Evolutionary conservation across 2,329 filamentous ascomycete species (phyloP).

Genomic region (Botrytis sinoallii): DNA sequence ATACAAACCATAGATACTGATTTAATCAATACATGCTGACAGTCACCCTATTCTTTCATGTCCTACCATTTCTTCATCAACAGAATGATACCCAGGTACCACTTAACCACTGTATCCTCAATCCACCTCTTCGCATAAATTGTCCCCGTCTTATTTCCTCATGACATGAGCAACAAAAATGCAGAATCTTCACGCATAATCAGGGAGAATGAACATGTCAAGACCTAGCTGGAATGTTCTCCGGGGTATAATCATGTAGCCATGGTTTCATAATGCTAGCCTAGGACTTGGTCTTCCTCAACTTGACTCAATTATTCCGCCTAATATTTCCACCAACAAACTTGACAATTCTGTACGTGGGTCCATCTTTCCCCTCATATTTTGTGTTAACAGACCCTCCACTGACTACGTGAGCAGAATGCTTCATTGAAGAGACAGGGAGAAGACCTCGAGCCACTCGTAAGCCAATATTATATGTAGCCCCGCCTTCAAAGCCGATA

Average conservation of each 20-base stretch:
- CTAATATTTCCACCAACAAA: conserved; percentile 30
- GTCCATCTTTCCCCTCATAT: not conserved
- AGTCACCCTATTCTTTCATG: conserved; percentile 42
- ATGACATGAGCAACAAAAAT: conserved; percentile 40
- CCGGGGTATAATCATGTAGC: conserved; percentile 41
- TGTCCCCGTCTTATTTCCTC: conserved; percentile 42
- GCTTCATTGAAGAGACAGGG: conserved; percentile 37
- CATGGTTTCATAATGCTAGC: conserved; percentile 43
- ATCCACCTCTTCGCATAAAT: conserved; percentile 46
- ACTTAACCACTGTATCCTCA: conserved; percentile 40
- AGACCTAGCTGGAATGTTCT: conserved; percentile 44
- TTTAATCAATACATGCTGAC: conserved; percentile 46
- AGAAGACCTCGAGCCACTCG: conserved; percentile 36
- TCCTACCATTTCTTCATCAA: conserved; percentile 44
- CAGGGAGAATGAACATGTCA: conserved; percentile 42
- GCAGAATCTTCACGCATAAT: conserved; percentile 41
- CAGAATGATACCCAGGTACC: conserved; percentile 41
- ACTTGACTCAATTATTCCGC: conserved; percentile 3
- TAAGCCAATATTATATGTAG: conserved; percentile 42
- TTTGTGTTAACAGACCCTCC: conserved; percentile 30
- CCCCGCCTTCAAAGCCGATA: conserved; percentile 43
- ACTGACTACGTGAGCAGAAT: conserved; percentile 30
- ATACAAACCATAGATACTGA: conserved; percentile 44
- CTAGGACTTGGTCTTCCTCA: conserved; percentile 40
- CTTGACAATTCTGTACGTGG: conserved; percentile 38